Evolutionary conservation across 148 eudicot genomes (phyloP).

Genomic region (Rhododendron henanense): DNA sequence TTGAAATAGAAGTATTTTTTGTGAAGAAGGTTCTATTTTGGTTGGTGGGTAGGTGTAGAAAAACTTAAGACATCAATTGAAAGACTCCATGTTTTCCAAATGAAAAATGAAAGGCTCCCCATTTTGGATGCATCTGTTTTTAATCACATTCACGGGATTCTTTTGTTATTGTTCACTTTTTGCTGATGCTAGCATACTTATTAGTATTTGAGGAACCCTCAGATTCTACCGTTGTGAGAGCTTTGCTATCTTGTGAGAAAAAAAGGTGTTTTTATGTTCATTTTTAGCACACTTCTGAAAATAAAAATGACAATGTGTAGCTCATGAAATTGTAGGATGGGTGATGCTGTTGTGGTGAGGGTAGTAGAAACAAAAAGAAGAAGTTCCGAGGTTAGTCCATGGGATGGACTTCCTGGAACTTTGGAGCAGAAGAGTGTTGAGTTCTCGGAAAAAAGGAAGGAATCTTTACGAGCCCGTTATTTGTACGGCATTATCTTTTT

Average conservation of each 20-base stretch:
- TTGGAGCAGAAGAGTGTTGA: conserved; percentile 30
- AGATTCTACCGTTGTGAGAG: neutral
- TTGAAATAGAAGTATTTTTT: neutral
- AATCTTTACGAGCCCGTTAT: conserved; percentile 69
- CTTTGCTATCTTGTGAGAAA: neutral
- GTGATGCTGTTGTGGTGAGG: conserved; percentile 21
- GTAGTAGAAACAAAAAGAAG: conserved; percentile 18
- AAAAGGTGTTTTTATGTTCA: neutral
- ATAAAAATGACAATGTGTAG: neutral
- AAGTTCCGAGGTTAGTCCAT: conserved; percentile 27
- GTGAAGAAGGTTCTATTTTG: conserved; percentile 4
- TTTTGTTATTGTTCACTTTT: neutral
- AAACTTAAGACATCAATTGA: neutral
- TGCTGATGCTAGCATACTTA: neutral
- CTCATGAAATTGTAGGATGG: conserved; percentile 23
- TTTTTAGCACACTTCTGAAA: neutral
- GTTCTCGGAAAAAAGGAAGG: conserved; percentile 32
- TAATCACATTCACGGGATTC: neutral
- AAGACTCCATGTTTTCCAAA: neutral
- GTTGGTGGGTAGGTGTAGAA: conserved; percentile 26
- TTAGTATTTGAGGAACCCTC: neutral
- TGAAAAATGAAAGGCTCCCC: neutral
- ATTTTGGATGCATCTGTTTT: neutral
- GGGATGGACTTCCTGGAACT: conserved; percentile 26
- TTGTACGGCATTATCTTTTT: conserved; percentile 72